Percentiles rank a stretch among this genome's conserved stretches.
These are phyloP conservation scores for Trichophyton equinum DNA, from an alignment of 2,329 filamentous ascomycete genomes.

Conservation along the genomic window DNA sequence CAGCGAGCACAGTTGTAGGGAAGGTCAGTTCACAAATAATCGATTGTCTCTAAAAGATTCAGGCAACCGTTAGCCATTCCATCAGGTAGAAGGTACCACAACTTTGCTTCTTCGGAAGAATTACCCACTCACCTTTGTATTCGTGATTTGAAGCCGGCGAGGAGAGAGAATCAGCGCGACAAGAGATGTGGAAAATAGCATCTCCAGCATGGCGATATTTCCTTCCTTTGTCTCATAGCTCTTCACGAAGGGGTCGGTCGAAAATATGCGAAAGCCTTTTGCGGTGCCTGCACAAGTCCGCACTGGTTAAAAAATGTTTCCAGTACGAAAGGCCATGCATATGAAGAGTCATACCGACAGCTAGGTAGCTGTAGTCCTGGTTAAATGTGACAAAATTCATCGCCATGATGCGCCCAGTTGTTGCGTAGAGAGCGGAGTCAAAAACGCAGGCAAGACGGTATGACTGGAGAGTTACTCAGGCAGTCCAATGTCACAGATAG, in stretches of 20 bases:
- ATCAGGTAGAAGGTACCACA: background rate
- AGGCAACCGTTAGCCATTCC: background rate
- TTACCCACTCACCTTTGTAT: constrained; percentile 61
- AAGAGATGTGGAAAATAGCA: constrained; percentile 96
- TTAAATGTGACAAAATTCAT: constrained; percentile 99
- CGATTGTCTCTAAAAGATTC: constrained; percentile 46
- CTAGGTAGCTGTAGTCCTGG: constrained; percentile 94
- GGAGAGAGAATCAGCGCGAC: constrained; percentile 89
- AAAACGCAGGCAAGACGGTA: background rate
- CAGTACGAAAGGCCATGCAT: background rate
- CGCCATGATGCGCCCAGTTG: constrained; percentile 41
- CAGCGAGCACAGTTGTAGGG: constrained; percentile 85
- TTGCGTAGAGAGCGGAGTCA: background rate
- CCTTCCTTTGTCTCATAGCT: constrained; percentile 90
- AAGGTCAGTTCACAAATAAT: constrained; percentile 98
- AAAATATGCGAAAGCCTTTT: constrained; percentile 90
- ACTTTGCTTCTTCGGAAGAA: background rate
- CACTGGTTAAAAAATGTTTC: constrained; percentile 5
- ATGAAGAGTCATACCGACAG: constrained; percentile 57
- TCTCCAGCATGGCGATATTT: constrained; percentile 92
- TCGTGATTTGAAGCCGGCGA: constrained; percentile 85
- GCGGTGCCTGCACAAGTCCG: constrained; percentile 56
- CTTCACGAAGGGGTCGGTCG: constrained; percentile 89
- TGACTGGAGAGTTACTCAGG: background rate
- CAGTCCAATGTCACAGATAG: too few species aligned